These are phyloP conservation scores for Mortierella sp. DNA, from an alignment of 371 early-diverging fungal genomes.

Conservation along the genomic window DNA sequence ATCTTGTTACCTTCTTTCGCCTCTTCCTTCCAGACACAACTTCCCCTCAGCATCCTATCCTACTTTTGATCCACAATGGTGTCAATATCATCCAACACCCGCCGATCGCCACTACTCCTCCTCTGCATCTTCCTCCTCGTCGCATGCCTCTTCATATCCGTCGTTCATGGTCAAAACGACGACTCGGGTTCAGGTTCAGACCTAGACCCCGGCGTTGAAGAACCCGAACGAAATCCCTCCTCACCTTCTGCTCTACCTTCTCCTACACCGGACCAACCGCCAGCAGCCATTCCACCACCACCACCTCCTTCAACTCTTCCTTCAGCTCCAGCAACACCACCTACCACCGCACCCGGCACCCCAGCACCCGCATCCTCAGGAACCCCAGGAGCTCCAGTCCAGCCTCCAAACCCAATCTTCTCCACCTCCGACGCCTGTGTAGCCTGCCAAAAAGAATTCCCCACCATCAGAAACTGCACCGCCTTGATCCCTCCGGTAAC, in stretches of 20 bases:
- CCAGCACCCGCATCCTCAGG: background rate
- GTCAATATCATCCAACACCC: background rate
- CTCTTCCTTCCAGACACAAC: slow-evolving; percentile 13
- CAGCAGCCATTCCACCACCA: background rate
- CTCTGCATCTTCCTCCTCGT: background rate
- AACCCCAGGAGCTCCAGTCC: background rate
- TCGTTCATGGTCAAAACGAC: slow-evolving; percentile 19
- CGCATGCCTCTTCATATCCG: slow-evolving; percentile 12
- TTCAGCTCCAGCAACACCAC: background rate
- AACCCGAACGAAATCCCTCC: background rate
- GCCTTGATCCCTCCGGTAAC: slow-evolving; percentile 21
- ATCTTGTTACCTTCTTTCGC: slow-evolving; percentile 5
- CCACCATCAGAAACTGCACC: slow-evolving; percentile 28
- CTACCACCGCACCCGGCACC: background rate
- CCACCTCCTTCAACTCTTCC: background rate
- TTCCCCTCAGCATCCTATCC: background rate
- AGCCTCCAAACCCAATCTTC: slow-evolving; percentile 38
- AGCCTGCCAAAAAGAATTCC: slow-evolving; percentile 31
- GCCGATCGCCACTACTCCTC: background rate
- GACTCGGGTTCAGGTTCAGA: background rate
- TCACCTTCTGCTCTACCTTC: background rate
- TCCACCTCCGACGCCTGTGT: slow-evolving; percentile 33
- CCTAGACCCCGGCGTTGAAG: background rate
- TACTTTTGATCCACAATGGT: slow-evolving; percentile 3
- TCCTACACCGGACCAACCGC: background rate